A percentile compares a stretch with the other conserved stretches of the same genome.
phyloP scores from a whole-genome alignment of 176 grass and related monocot genomes.

The Bonia amplexicaulis region DNA sequence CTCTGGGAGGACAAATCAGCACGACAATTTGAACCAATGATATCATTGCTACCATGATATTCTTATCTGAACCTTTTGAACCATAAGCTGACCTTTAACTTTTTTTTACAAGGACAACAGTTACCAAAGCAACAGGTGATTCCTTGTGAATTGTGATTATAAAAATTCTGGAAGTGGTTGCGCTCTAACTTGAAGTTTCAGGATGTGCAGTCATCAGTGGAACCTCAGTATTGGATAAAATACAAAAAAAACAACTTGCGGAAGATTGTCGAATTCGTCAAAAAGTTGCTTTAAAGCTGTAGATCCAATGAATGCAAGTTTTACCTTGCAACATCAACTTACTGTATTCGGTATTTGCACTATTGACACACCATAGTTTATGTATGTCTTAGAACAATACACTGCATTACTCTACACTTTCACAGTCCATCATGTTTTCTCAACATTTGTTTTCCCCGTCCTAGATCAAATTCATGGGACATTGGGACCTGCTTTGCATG shows the following conservation, averaged over 20 bases:
- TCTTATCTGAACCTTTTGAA: conserved; percentile 22
- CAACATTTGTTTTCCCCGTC: not conserved
- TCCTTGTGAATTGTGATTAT: not conserved
- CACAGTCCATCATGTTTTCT: not conserved
- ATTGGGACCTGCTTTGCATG: conserved; percentile 19
- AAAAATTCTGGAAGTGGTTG: not conserved
- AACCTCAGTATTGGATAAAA: not conserved
- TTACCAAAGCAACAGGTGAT: conserved; percentile 11
- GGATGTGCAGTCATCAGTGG: not conserved
- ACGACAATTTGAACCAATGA: conserved; percentile 1
- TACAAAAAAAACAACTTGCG: not conserved
- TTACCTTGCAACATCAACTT: not conserved
- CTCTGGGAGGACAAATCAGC: not conserved
- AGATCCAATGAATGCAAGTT: not conserved
- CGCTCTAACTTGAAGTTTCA: conserved; percentile 8
- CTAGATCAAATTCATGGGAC: not conserved
- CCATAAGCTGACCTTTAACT: conserved; percentile 2
- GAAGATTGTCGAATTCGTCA: conserved; percentile 5
- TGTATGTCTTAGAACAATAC: not conserved
- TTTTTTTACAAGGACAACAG: conserved; percentile 3
- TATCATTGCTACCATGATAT: not conserved
- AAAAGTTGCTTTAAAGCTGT: not conserved
- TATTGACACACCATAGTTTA: not conserved
- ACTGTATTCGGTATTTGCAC: not conserved
- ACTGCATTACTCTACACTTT: not conserved